A percentile compares a stretch with the other conserved stretches of the same genome.
These are phyloP conservation scores for Teunomyces pallodes DNA, from an alignment of 805 yeast genomes.

Conservation along the genomic window DNA sequence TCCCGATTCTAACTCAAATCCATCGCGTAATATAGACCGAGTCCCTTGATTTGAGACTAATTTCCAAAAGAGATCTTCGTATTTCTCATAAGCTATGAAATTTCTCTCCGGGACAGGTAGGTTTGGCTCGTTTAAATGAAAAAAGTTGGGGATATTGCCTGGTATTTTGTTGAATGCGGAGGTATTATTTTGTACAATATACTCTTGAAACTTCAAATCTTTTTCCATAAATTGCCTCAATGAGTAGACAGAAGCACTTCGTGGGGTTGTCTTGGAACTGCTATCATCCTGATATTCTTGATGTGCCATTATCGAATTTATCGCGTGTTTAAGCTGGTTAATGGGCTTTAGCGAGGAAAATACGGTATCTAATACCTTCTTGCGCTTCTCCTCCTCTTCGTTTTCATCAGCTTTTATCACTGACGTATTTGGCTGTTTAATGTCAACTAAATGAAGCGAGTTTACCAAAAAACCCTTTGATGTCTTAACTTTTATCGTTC, in stretches of 20 bases:
- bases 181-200: conserved; percentile 17
- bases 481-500: conserved; percentile 46
- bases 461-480: conserved; percentile 52
- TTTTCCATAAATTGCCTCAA: conserved; percentile 59
- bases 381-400: conserved; percentile 6
- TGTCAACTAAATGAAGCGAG: conserved; percentile 48
- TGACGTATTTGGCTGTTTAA: conserved; percentile 29
- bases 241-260: conserved; percentile 50
- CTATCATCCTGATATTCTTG: conserved; percentile 14
- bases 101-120: conserved; percentile 12
- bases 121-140: conserved; percentile 9
- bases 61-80: conserved; percentile 47
- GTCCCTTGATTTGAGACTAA: conserved; percentile 23
- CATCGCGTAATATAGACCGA: conserved; percentile 13
- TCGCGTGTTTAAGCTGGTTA: conserved; percentile 12
- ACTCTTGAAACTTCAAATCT: conserved; percentile 43
- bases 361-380: conserved; percentile 5
- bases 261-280: conserved; percentile 16
- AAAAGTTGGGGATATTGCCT: conserved; percentile 4
- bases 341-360: conserved; percentile 11
- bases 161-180: conserved; percentile 7
- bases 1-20: conserved; percentile 29
- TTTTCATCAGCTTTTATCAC: conserved; percentile 4
- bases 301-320: not conserved
- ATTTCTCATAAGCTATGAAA: conserved; percentile 15